Base-by-base conservation (phyloP, 768 basidiomycete genomes). In the Cantharellus anzutake region DNA sequence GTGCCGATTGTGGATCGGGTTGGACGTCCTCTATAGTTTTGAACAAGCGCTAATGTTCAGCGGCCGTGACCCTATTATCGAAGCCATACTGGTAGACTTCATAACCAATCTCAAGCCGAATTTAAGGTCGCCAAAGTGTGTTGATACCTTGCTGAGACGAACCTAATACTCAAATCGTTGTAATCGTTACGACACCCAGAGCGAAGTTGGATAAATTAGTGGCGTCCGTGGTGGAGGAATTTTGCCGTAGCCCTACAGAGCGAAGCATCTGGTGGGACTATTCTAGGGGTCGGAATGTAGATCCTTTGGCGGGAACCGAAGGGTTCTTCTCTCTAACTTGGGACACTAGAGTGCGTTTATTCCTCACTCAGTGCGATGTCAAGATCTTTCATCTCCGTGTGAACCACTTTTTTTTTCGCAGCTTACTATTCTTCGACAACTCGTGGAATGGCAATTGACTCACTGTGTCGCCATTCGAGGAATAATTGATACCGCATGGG, bases 401-500 rank as follows among this genome's bases (percentile, higher is more conserved):
- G 29, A 48, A 64, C 56, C 67, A 64, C 66, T 65, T 20, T 5
- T 41, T 63, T 20, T 41, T 14, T 42, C 63, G 60, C 66, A 92
- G 89, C 80, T 92, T 70, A 82, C 80, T 71, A 78, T 91, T 61
- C 73, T 92, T 61, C 83, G 89, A 40, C 80, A 88, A 66, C 78
- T 92, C 34, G 86, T 91, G 63, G 89, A 92, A 69, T 73, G 90
- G 66, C 88, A 90, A 67, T 77, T 92, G 2, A 72, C 73, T 52
- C 83, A 89, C 67, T 78, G 79, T 62, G 68, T 73, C 40, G 80
- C 82, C 58, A 77, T 89, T 67, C 86, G 86, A 71, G 73, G 71
- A 57, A 73, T 73, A 57, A 83, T 90, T 69, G 86, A 90, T 76
- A 80, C 80, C 68, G 86, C 86, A 56, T 88, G 88, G 86, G 86